Percentiles rank a stretch among this genome's conserved stretches.
phyloP scores from a whole-genome alignment of 495 filamentous ascomycete species.

The Aspergillus olivimuriae region DNA sequence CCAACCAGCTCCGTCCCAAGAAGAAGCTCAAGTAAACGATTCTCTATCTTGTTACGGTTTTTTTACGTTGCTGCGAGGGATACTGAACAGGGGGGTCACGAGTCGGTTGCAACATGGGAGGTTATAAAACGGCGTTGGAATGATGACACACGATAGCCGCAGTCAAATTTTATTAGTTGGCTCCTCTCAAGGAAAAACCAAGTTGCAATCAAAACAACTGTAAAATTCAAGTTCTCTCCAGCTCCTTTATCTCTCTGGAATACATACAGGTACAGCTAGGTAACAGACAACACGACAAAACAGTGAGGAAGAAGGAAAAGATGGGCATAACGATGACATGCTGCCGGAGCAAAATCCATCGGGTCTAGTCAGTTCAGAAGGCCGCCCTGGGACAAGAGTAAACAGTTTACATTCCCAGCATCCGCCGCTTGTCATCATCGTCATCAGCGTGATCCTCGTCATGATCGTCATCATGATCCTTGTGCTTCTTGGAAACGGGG shows the following conservation, averaged over 20 bases:
- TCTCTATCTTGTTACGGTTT: slow-evolving; percentile 37
- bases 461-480: slow-evolving; percentile 20
- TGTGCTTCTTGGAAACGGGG: slow-evolving; percentile 51
- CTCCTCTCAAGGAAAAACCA: slow-evolving; percentile 35
- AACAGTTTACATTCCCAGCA: slow-evolving; percentile 18
- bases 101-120: slow-evolving; percentile 38
- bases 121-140: slow-evolving; percentile 42
- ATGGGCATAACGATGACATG: slow-evolving; percentile 6
- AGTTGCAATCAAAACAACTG: slow-evolving; percentile 40
- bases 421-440: slow-evolving; percentile 23
- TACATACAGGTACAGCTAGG: slow-evolving; percentile 7
- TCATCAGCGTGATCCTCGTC: slow-evolving; percentile 20
- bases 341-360: slow-evolving; percentile 20
- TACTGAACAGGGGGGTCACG: slow-evolving; percentile 24
- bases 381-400: background rate
- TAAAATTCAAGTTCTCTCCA: slow-evolving; percentile 29
- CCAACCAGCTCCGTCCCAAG: slow-evolving; percentile 99
- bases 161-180: slow-evolving; percentile 39
- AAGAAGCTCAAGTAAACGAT: slow-evolving; percentile 97
- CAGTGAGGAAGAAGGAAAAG: slow-evolving; percentile 1
- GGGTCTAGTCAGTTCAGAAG: slow-evolving; percentile 2
- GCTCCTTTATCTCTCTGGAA: slow-evolving; percentile 2
- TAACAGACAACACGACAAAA: slow-evolving; percentile 3
- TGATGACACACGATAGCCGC: slow-evolving; percentile 40
- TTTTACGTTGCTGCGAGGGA: slow-evolving; percentile 36